A percentile compares a stretch with the other conserved stretches of the same genome.
Evolutionary conservation across 2,329 filamentous ascomycete species (phyloP).

Genomic region (Fusarium heterosporum): DNA sequence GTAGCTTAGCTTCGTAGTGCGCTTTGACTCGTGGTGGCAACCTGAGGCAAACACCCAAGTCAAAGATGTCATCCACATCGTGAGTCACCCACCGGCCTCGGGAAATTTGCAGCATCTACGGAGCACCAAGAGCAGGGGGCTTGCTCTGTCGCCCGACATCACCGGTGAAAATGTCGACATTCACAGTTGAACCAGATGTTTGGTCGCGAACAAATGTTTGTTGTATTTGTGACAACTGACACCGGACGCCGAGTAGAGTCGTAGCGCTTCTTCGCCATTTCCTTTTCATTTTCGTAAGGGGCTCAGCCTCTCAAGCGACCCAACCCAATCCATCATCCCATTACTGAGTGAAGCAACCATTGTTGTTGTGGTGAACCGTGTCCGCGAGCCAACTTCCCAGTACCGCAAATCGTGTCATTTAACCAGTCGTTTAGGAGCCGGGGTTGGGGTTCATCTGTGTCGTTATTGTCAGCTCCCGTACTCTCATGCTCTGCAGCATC

Average conservation of each 20-base stretch:
- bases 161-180: slow-evolving; percentile 12
- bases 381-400: slow-evolving; percentile 49
- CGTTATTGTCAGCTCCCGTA: slow-evolving; percentile 42
- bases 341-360: slow-evolving; percentile 50
- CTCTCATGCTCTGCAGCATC: background rate
- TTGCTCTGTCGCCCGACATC: background rate
- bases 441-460: slow-evolving; percentile 90
- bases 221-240: slow-evolving; percentile 57
- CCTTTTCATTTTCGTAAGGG: slow-evolving; percentile 47
- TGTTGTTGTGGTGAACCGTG: slow-evolving; percentile 48
- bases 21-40: background rate
- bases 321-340: slow-evolving; percentile 53
- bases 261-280: slow-evolving; percentile 54
- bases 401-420: slow-evolving; percentile 45
- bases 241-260: slow-evolving; percentile 56
- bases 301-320: slow-evolving; percentile 54
- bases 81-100: slow-evolving; percentile 43
- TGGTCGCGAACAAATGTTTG: slow-evolving; percentile 50
- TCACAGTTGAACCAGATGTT: slow-evolving; percentile 23
- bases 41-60: slow-evolving; percentile 26
- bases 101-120: slow-evolving; percentile 21
- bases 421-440: slow-evolving; percentile 66
- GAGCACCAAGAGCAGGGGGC: background rate
- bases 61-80: slow-evolving; percentile 30
- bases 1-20: background rate